Conservation (phyloP, 257 asterid species). For the Lithospermum erythrorhizon region DNA sequence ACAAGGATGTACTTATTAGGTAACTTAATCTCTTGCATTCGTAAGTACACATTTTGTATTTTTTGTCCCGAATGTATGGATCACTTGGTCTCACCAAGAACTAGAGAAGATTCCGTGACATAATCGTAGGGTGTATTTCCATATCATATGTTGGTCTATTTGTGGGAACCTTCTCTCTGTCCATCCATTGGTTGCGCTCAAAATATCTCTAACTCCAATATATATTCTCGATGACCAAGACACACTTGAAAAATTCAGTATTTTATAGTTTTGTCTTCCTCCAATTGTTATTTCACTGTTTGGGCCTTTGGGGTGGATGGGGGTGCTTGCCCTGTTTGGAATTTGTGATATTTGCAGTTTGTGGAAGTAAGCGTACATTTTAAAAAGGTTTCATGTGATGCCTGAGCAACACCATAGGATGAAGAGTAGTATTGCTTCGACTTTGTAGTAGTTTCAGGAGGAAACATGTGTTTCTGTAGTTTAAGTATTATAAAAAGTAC, state of each 20-base stretch:
- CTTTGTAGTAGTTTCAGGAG: neutral
- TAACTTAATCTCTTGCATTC: slow-evolving; percentile 13
- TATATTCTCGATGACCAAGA: too few species aligned
- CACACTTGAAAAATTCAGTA: too few species aligned
- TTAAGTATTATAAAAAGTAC: neutral
- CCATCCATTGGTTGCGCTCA: too few species aligned
- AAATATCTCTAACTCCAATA: too few species aligned
- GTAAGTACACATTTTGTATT: neutral
- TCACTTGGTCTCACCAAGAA: neutral
- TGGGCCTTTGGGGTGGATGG: too few species aligned
- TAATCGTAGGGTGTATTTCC: too few species aligned
- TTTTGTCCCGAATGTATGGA: neutral
- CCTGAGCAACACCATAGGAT: neutral
- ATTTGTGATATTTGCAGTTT: neutral
- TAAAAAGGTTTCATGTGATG: neutral
- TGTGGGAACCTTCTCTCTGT: too few species aligned
- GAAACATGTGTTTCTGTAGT: neutral
- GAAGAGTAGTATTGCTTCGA: neutral
- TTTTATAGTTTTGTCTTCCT: too few species aligned
- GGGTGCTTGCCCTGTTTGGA: neutral
- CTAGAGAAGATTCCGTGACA: too few species aligned
- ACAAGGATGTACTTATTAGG: slow-evolving; percentile 67
- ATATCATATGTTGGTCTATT: too few species aligned
- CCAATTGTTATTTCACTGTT: too few species aligned
- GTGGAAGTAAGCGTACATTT: neutral